A percentile compares a stretch with the other conserved stretches of the same genome.
These are phyloP conservation scores for Zasmidium citrigriseum DNA, from an alignment of 2,329 filamentous ascomycete species.

Conservation along the genomic window DNA sequence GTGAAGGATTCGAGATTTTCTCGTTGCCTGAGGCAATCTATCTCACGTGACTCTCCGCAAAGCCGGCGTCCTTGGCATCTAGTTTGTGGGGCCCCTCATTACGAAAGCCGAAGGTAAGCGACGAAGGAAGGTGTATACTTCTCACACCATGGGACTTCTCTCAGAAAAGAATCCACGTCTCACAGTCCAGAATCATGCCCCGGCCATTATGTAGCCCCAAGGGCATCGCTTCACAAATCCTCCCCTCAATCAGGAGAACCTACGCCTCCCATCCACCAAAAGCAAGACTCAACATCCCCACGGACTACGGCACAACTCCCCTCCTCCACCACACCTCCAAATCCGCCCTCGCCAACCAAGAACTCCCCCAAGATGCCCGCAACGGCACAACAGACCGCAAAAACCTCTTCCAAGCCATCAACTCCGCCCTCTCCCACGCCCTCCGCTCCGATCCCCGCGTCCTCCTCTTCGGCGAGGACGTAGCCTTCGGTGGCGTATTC, in stretches of 20 bases:
- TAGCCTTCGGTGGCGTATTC: constrained; percentile 96
- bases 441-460: constrained; percentile 82
- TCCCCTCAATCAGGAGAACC: constrained; percentile 1
- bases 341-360: constrained; percentile 67
- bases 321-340: constrained; percentile 79
- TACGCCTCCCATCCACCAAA: constrained; percentile 54
- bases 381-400: constrained; percentile 70
- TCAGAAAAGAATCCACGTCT: neutral
- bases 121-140: neutral
- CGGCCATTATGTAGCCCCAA: neutral
- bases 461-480: constrained; percentile 92
- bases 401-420: constrained; percentile 93
- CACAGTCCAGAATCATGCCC: neutral
- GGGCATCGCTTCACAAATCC: neutral
- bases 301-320: constrained; percentile 81
- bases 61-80: too few relatives aligned
- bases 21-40: neutral
- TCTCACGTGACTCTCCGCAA: neutral
- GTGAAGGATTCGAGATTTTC: neutral
- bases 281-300: constrained; percentile 75
- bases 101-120: neutral
- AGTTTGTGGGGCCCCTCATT: neutral
- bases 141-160: neutral
- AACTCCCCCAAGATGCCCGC: constrained; percentile 57
- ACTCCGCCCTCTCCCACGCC: constrained; percentile 81